Conservation (phyloP, 805 yeast genomes). For the Pichia manshurica region DNA sequence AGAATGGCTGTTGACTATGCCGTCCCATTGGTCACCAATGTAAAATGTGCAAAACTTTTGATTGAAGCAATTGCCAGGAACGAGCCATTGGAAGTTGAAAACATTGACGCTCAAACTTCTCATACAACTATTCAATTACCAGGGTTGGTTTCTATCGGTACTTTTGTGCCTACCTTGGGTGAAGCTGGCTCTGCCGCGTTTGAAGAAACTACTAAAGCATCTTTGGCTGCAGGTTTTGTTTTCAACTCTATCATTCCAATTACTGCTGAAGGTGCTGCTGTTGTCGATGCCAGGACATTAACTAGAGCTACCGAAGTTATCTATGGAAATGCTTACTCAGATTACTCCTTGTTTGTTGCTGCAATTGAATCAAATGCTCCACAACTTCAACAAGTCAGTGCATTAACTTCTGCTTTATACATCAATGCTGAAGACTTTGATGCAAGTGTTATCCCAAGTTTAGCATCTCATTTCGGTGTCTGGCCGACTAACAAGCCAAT, state of each 20-base stretch:
- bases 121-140: slow-evolving; percentile 79
- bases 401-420: slow-evolving; percentile 70
- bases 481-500: slow-evolving; percentile 87
- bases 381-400: slow-evolving; percentile 55
- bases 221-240: slow-evolving; percentile 84
- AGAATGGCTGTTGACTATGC: slow-evolving; percentile 99
- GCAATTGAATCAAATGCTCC: slow-evolving; percentile 68
- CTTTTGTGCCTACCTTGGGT: slow-evolving; percentile 68
- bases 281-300: slow-evolving; percentile 62
- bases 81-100: slow-evolving; percentile 58
- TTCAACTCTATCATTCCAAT: slow-evolving; percentile 76
- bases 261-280: slow-evolving; percentile 53
- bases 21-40: slow-evolving; percentile 95
- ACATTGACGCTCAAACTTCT: slow-evolving; percentile 85
- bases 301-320: slow-evolving; percentile 54
- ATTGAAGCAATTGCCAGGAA: slow-evolving; percentile 88
- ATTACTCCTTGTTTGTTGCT: slow-evolving; percentile 76
- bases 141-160: slow-evolving; percentile 77
- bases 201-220: slow-evolving; percentile 60
- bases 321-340: slow-evolving; percentile 63
- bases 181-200: slow-evolving; percentile 47
- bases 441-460: slow-evolving; percentile 65
- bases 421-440: slow-evolving; percentile 73
- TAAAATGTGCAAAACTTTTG: slow-evolving; percentile 91
- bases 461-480: slow-evolving; percentile 68